These are phyloP conservation scores for Talaromyces sp. DNA, from an alignment of 2,329 filamentous ascomycete genomes.

Conservation along the genomic window DNA sequence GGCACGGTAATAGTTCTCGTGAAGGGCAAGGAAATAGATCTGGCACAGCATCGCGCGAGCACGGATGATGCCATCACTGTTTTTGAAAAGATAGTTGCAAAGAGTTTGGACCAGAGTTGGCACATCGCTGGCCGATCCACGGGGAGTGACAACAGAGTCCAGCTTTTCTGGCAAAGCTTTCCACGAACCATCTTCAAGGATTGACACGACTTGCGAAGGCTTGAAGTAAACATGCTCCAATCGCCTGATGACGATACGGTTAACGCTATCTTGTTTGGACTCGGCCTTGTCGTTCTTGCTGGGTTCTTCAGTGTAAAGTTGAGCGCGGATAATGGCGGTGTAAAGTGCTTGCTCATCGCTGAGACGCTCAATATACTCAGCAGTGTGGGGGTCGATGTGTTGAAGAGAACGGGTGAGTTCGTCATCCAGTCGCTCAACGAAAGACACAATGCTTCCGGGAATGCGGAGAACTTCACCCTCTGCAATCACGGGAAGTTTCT, in stretches of 20 bases:
- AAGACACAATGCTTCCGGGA: slow-evolving; percentile 89
- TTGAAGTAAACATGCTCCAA: slow-evolving; percentile 99
- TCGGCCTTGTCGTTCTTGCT: slow-evolving; percentile 64
- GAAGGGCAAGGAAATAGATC: slow-evolving; percentile 95
- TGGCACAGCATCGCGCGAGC: slow-evolving; percentile 97
- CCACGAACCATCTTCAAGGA: slow-evolving; percentile 92
- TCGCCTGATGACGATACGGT: slow-evolving; percentile 87
- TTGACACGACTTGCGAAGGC: slow-evolving; percentile 86
- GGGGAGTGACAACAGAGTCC: slow-evolving; percentile 76
- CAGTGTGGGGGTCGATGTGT: slow-evolving; percentile 95
- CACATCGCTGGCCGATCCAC: slow-evolving; percentile 62
- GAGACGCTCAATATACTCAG: slow-evolving; percentile 94
- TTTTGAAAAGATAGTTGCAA: slow-evolving; percentile 88
- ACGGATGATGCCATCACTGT: slow-evolving; percentile 93
- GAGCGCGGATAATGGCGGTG: slow-evolving; percentile 80
- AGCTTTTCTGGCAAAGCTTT: slow-evolving; percentile 64
- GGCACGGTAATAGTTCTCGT: slow-evolving; percentile 96
- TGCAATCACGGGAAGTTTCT: slow-evolving; percentile 74
- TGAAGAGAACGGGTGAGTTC: slow-evolving; percentile 96
- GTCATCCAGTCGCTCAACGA: slow-evolving; percentile 90
- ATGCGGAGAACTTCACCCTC: slow-evolving; percentile 78
- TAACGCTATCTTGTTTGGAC: slow-evolving; percentile 76
- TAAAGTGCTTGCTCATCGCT: slow-evolving; percentile 88
- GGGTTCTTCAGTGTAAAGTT: slow-evolving; percentile 82
- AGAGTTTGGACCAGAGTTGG: slow-evolving; percentile 71